Conservation (phyloP, 1,284 basidiomycete species). For the Heterobasidion occidentale region DNA sequence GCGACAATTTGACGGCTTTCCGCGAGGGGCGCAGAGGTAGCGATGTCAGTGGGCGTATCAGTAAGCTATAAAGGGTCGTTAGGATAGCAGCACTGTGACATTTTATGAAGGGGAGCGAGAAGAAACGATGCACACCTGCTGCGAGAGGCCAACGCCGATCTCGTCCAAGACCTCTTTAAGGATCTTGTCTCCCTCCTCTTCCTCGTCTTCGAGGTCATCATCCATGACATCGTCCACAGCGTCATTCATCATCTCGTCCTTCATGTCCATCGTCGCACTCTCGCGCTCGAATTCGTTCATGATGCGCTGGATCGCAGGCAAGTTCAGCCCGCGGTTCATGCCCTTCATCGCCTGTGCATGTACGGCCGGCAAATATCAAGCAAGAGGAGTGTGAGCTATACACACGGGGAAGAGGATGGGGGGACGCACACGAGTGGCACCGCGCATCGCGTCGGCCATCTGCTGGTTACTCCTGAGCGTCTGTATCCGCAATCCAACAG, state of each 20-base stretch:
- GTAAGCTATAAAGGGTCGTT: slow-evolving; percentile 47
- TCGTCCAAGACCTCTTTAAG: slow-evolving; percentile 96
- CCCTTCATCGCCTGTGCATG: slow-evolving; percentile 84
- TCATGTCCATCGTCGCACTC: slow-evolving; percentile 99
- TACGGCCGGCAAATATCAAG: not conserved
- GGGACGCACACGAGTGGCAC: slow-evolving; percentile 80
- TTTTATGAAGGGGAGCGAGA: slow-evolving; percentile 35
- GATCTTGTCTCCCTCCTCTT: slow-evolving; percentile 94
- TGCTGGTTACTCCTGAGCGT: slow-evolving; percentile 95
- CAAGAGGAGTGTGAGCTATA: slow-evolving; percentile 4
- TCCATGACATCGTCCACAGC: slow-evolving; percentile 99
- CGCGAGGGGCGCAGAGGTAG: slow-evolving; percentile 51
- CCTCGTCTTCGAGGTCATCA: slow-evolving; percentile 86
- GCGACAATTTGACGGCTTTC: slow-evolving; percentile 74
- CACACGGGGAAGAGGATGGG: slow-evolving; percentile 1
- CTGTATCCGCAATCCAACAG: slow-evolving; percentile 93
- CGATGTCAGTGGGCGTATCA: slow-evolving; percentile 74
- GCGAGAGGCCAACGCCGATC: slow-evolving; percentile 89
- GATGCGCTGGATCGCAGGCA: slow-evolving; percentile 91
- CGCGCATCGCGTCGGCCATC: slow-evolving; percentile 99
- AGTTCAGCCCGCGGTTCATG: slow-evolving; percentile 95
- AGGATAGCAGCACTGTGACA: slow-evolving; percentile 4
- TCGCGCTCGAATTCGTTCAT: slow-evolving; percentile 99
- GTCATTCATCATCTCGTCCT: slow-evolving; percentile 99
- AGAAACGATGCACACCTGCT: slow-evolving; percentile 47